Base-by-base conservation (phyloP, 2,329 filamentous ascomycete genomes). In the Colletotrichum filicis region DNA sequence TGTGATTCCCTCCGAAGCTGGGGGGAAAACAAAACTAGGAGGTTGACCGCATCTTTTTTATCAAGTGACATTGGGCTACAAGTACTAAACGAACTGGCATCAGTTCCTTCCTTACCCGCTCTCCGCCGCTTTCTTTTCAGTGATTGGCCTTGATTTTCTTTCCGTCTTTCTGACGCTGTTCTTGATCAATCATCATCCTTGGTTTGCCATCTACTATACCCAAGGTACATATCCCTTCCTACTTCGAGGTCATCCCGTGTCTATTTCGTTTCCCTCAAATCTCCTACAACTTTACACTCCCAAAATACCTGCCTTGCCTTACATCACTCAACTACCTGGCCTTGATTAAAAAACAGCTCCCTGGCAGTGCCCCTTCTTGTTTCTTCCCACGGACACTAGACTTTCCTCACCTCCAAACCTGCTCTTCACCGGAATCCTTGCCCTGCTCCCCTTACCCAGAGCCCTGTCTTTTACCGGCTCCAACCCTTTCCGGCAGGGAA, bases 401-500 rank as follows among this genome's bases (percentile, higher is more conserved):
- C n/a, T 28, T 11, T 11, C 62, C 6, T 65, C 49, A 24, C 11
- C 59, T 32, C n/a, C n/a, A 9, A 16, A 7, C 42, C 12, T 26
- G 59, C 19, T 26, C 59, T 28, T 22, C 35, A 35, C 49, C n/a
- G 12, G 3, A n/a, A n/a, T 11, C 19, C 19, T 4, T 30, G 16
- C 8, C 22, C 11, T 62, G 11, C 60, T n/a, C 7, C 37, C 28
- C 35, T 11, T 52, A 16, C 37, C 37, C 37, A 16, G 37, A 16
- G 37, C 24, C 12, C 42, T 52, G 22, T 16, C 32, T 11, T 22
- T 5, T 19, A 32, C 37, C 70, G 60, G 55, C 66, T 46, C 42
- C 49, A n/a, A 24, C 46, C 42, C 32, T 60, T 70, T 70, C 66
- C 66, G 59, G 28, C 56, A 71, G 24, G 35, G 57, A 57, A 26